Evolutionary conservation across 371 early-diverging fungal genomes (phyloP).

Genomic region (Coelomomyces lativittatus): DNA sequence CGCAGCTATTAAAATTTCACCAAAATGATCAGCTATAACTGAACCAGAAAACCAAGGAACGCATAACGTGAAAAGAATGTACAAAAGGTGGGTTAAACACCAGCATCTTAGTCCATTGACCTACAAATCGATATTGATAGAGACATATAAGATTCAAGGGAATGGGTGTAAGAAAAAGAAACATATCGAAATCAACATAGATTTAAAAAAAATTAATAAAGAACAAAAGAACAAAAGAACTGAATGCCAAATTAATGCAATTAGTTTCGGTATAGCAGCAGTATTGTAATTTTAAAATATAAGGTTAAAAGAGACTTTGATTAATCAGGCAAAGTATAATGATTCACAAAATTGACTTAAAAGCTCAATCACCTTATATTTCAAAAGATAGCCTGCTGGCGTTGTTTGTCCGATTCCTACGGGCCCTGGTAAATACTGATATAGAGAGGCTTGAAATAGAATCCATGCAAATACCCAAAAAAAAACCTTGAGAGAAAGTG

Average conservation of each 20-base stretch:
- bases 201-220: too few relatives aligned
- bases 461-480: constrained; percentile 45
- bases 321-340: neutral
- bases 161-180: too few relatives aligned
- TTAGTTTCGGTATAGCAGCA: neutral
- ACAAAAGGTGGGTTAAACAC: constrained; percentile 51
- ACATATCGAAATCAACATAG: too few relatives aligned
- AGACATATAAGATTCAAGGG: neutral
- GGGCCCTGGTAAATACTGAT: constrained; percentile 38
- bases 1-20: constrained; percentile 47
- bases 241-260: too few relatives aligned
- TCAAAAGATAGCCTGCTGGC: constrained; percentile 57
- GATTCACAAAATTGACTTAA: neutral
- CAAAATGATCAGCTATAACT: constrained; percentile 58
- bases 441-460: constrained; percentile 48
- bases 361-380: constrained; percentile 36
- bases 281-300: neutral
- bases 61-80: constrained; percentile 10
- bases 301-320: too few relatives aligned
- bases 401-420: constrained; percentile 60
- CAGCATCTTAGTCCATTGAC: constrained; percentile 59
- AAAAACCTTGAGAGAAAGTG: constrained; percentile 17
- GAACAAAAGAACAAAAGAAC: neutral
- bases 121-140: constrained; percentile 5
- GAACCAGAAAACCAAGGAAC: constrained; percentile 36